Base-by-base conservation (phyloP, 495 filamentous ascomycete species). In the Aspergillus heteromorphus region DNA sequence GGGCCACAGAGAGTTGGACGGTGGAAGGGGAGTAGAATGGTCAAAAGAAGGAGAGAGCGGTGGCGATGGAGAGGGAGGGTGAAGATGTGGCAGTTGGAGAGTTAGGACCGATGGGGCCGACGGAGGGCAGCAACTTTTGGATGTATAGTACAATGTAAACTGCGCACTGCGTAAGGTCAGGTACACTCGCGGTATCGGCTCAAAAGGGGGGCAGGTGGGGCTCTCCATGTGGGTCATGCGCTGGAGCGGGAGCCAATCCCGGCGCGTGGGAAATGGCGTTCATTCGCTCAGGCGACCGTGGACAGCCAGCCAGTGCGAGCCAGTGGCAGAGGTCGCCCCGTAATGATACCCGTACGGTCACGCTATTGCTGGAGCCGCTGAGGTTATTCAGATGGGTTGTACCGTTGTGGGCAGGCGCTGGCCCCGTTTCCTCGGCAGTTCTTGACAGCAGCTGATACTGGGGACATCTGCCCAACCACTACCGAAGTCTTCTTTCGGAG, bases 121-220 rank as follows among this genome's bases (percentile, higher is more conserved):
- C 11, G 11, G 34, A 38, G 34, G 2, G 34, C 11, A 38, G 34
- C 34, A 38, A 38, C 34, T 38, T 38, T 38, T 38, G 10, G 34
- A 38, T 38, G 34, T 38, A 38, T 27, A 27, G 23, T 27, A 27
- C 23, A 7, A 7, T 4, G 23, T 27, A 27, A n/a, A n/a, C n/a
- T n/a, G 23, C 7, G 4, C 23, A 27, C 4, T 7, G 23, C 23
- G 23, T 27, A 27, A 27, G 23, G 23, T 27, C 3, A 27, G 23
- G 23, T 27, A 27, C 23, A n/a, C 21, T 19, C 41, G 52, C 48
- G 48, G 34, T 34, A 38, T 19, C 43, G 48, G 48, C 48, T 48
- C 55, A 45, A 57, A 57, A 45, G 40, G 47, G 50, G 51, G 51
- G 50, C 30, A 25, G 42, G 45, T 58, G 56, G 45, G 51, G 56